Conservation (phyloP, 2,329 filamentous ascomycete species). For the Neofusicoccum parvum region DNA sequence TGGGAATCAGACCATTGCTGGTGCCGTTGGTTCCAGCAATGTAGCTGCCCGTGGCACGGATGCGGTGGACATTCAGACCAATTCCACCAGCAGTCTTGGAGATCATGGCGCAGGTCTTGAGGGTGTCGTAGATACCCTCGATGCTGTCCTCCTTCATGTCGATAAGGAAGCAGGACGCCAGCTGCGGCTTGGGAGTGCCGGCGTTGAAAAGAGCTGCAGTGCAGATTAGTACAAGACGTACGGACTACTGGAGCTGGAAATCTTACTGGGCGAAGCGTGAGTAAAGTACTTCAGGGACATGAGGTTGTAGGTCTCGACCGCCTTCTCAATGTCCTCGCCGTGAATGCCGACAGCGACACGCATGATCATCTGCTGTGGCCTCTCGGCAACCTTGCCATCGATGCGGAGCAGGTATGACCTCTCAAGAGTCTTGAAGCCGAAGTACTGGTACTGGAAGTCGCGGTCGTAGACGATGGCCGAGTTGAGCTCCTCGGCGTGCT, state of each 20-base stretch:
- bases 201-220: constrained; percentile 88
- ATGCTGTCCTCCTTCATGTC: constrained; percentile 99
- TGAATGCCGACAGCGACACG: constrained; percentile 97
- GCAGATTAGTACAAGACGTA: background rate
- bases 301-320: constrained; percentile 96
- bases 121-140: constrained; percentile 97
- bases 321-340: constrained; percentile 90
- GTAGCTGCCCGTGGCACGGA: constrained; percentile 95
- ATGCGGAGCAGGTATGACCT: constrained; percentile 96
- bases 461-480: constrained; percentile 99
- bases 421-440: constrained; percentile 99
- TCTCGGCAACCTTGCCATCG: constrained; percentile 92
- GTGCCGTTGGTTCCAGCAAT: constrained; percentile 98
- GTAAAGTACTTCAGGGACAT: constrained; percentile 99
- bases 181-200: constrained; percentile 88
- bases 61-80: constrained; percentile 93
- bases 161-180: constrained; percentile 97
- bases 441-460: constrained; percentile 99
- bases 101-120: constrained; percentile 99
- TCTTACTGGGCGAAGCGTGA: constrained; percentile 74
- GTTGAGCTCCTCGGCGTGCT: constrained; percentile 94
- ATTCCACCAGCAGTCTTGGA: constrained; percentile 99
- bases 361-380: constrained; percentile 99
- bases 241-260: background rate
- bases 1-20: constrained; percentile 94